A percentile compares a stretch with the other conserved stretches of the same genome.
Evolutionary conservation across 2,329 filamentous ascomycete species (phyloP).

Genomic region (Aspergillus arachidicola): DNA sequence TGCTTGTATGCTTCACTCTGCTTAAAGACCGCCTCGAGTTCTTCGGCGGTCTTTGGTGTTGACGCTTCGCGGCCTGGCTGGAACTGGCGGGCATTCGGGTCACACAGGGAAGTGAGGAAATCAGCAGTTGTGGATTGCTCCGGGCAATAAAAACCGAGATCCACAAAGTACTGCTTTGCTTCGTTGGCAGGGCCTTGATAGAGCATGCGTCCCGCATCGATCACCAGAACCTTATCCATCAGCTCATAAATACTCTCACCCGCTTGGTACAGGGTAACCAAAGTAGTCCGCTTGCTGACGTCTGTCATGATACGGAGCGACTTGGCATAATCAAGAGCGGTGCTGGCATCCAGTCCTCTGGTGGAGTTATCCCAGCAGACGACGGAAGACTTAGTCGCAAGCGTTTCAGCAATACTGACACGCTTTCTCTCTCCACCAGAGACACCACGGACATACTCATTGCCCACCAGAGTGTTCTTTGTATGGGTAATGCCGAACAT

Average conservation of each 20-base stretch:
- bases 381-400: constrained; percentile 72
- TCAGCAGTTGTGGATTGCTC: constrained; percentile 70
- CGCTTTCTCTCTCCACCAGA: constrained; percentile 81
- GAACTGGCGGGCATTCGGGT: constrained; percentile 71
- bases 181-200: constrained; percentile 65
- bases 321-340: constrained; percentile 75
- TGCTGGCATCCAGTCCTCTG: constrained; percentile 76
- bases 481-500: constrained; percentile 82
- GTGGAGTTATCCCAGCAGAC: constrained; percentile 82
- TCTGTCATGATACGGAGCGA: constrained; percentile 74
- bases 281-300: constrained; percentile 69
- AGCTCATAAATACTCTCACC: constrained; percentile 70
- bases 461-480: constrained; percentile 73
- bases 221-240: constrained; percentile 80
- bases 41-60: constrained; percentile 69
- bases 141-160: constrained; percentile 64
- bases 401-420: constrained; percentile 75
- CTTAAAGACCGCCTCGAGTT: constrained; percentile 69
- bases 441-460: constrained; percentile 71
- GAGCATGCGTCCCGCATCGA: constrained; percentile 71
- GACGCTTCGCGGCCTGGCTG: constrained; percentile 65
- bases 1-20: constrained; percentile 63
- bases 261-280: constrained; percentile 73
- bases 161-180: constrained; percentile 67
- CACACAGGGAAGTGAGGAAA: constrained; percentile 75